These are phyloP conservation scores for Phaeoacremonium minimum DNA, from an alignment of 2,329 filamentous ascomycete species.

Conservation along the genomic window DNA sequence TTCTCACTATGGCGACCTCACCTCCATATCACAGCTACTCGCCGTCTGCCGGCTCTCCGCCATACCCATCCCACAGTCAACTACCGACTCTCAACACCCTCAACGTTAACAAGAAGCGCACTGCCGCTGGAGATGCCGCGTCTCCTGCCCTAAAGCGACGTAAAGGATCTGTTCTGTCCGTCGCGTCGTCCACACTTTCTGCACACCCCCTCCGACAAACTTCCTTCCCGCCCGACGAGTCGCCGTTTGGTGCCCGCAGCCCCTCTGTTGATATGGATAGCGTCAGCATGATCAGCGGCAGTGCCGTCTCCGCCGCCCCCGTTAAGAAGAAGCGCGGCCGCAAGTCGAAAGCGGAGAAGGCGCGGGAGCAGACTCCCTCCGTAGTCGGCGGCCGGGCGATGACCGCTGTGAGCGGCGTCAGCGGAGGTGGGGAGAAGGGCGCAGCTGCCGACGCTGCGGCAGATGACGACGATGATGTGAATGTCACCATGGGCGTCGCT, in stretches of 20 bases:
- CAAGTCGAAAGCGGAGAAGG: constrained; percentile 54
- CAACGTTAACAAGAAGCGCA: constrained; percentile 54
- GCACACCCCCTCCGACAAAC: constrained; percentile 74
- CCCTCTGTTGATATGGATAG: constrained; percentile 63
- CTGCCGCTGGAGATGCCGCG: constrained; percentile 48
- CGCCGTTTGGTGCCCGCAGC: constrained; percentile 54
- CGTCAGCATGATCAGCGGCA: constrained; percentile 57
- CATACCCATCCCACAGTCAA: constrained; percentile 44
- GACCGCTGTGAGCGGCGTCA: constrained; percentile 36
- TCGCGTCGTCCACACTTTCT: constrained; percentile 39
- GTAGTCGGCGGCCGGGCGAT: constrained; percentile 39
- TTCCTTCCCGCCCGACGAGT: constrained; percentile 68
- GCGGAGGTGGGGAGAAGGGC: constrained; percentile 48
- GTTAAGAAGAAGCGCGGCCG: constrained; percentile 58
- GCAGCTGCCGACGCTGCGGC: constrained; percentile 45
- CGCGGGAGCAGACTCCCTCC: constrained; percentile 43
- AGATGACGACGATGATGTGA: constrained; percentile 21
- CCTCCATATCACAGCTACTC: constrained; percentile 44
- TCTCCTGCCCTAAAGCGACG: constrained; percentile 57
- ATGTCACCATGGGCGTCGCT: constrained; percentile 20
- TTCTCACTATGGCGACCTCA: no score
- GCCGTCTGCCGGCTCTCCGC: constrained; percentile 50
- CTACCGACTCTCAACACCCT: constrained; percentile 30
- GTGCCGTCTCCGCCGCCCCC: constrained; percentile 42
- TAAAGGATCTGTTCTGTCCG: constrained; percentile 63